Percentiles rank a stretch among this genome's conserved stretches.
phyloP scores from a whole-genome alignment of 2,329 filamentous ascomycete species.

The Arthrobotrys pseudoclavata region DNA sequence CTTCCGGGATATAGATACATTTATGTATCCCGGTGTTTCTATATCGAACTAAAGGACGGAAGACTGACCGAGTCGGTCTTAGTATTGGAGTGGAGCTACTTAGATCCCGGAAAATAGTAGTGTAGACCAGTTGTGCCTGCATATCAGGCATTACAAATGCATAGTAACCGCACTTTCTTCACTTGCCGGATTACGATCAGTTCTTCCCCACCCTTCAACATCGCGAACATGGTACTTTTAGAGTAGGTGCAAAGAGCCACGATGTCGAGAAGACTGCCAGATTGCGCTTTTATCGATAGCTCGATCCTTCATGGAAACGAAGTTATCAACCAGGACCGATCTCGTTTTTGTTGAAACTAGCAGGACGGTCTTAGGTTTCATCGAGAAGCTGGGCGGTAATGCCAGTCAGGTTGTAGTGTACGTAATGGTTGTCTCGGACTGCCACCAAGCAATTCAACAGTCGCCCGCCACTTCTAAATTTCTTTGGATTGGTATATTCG shows the following conservation, averaged over 20 bases:
- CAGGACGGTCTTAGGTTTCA: not conserved
- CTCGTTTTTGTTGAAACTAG: not conserved
- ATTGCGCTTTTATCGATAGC: not conserved
- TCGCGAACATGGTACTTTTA: conserved; percentile 23
- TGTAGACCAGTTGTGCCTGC: conserved; percentile 17
- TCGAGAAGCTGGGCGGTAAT: not conserved
- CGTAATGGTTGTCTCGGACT: no score
- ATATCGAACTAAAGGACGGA: conserved; percentile 3
- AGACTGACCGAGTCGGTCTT: conserved; percentile 28
- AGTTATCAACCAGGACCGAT: not conserved
- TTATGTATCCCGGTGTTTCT: conserved; percentile 21
- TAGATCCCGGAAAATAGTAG: not conserved
- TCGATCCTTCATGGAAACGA: not conserved
- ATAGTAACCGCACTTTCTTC: not conserved
- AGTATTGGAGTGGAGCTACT: conserved; percentile 8
- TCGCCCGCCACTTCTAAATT: no score
- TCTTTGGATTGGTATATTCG: no score
- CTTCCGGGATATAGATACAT: conserved; percentile 10
- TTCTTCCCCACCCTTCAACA: not conserved
- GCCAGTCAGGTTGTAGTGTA: not conserved
- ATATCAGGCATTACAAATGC: not conserved
- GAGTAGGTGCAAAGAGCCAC: conserved; percentile 10
- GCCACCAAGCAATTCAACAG: not conserved
- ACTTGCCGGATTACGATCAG: conserved; percentile 24
- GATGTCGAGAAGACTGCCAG: not conserved